Base-by-base conservation (phyloP, 1,284 basidiomycete species). In the Gymnopus androsaceus region DNA sequence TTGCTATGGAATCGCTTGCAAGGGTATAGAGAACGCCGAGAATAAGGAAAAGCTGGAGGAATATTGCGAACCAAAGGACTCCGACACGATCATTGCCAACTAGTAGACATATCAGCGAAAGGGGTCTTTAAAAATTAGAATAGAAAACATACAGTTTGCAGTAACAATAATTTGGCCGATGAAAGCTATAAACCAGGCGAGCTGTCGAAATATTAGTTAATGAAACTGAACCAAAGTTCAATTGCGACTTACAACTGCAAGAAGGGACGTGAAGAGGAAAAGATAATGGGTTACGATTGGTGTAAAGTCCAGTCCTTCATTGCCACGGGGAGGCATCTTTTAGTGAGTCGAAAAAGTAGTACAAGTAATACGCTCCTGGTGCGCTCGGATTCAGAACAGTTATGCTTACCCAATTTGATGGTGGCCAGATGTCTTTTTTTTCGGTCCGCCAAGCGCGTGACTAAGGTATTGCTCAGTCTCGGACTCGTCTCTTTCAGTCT, bases 131-230 rank as follows among this genome's bases (percentile, higher is more conserved):
- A 11, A 47, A 37, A 21, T 40, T 19, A 51, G 52, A 6, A 41
- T 3, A 50, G n/a, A 23, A 17, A 23, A 44, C 41, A 41, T 28
- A 91, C 90, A 67, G 61, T 80, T 73, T 30, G 87, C 81, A 34
- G 84, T 87, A 25, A 85, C 79, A 54, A 90, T 81, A 36, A 80
- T 78, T 67, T 92, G 92, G 14, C 85, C 83, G 66, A 97, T 88
- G 76, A 98, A 97, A 1, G 95, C 94, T 46, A 93, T 85, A 67
- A 96, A 85, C 95, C 95, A 98, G 59, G 88, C 93, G 59, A 87
- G 76, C 90, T 92, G 67, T 42, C 56, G 30, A 42, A 59, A 53
- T 41, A 38, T 54, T 9, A 9, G 11, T 44, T 23, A 8, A 19
- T 11, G n/a, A 45, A 53, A 48, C 44, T 54, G 54, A 48, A 51